phyloP scores from a whole-genome alignment of 2,329 filamentous ascomycete species.

The Grosmannia serpens region DNA sequence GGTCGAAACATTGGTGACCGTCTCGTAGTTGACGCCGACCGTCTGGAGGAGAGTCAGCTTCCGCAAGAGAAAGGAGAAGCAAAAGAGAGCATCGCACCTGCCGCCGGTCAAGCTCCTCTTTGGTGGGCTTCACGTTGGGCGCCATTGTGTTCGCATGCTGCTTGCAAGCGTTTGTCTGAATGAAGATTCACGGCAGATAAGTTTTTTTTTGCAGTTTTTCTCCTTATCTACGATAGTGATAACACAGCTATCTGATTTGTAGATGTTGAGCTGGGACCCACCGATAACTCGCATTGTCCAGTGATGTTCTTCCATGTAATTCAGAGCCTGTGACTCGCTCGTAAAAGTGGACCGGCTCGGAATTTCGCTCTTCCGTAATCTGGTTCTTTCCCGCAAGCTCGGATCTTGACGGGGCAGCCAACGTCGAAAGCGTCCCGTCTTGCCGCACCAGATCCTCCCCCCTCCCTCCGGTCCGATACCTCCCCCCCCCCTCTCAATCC shows the following conservation, averaged over 20 bases:
- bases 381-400: conserved; percentile 11
- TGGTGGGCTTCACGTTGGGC: conserved; percentile 28
- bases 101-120: conserved; percentile 49
- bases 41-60: conserved; percentile 38
- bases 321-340: conserved; percentile 11
- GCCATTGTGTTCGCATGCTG: conserved; percentile 25
- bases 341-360: conserved; percentile 8
- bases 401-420: conserved; percentile 12
- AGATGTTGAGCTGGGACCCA: background rate
- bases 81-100: conserved; percentile 32
- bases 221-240: background rate
- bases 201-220: conserved; percentile 4
- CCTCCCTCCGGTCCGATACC: background rate
- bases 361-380: conserved; percentile 8
- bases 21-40: conserved; percentile 80
- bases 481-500: background rate
- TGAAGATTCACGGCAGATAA: background rate
- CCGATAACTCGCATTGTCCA: conserved; percentile 1
- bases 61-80: background rate
- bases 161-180: background rate
- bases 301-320: conserved; percentile 9
- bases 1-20: conserved; percentile 76
- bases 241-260: background rate
- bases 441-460: conserved; percentile 3
- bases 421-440: conserved; percentile 3